phyloP scores from a whole-genome alignment of 2,329 filamentous ascomycete species.

The Didymella exigua region DNA sequence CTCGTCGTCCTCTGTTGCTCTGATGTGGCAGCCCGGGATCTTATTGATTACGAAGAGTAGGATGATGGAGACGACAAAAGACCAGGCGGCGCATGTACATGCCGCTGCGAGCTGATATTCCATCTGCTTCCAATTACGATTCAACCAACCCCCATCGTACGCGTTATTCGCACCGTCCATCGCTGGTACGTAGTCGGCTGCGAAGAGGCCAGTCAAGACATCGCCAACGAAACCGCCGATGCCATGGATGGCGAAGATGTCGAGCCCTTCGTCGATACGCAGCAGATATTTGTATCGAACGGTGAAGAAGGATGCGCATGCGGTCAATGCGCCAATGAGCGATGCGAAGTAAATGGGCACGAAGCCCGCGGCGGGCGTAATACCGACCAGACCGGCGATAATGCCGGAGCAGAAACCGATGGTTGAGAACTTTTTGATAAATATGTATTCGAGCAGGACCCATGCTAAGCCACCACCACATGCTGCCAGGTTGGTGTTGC shows the following conservation, averaged over 20 bases:
- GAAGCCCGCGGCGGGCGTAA: constrained; percentile 64
- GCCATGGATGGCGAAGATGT: constrained; percentile 66
- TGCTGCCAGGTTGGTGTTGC: constrained; percentile 65
- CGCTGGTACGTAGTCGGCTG: constrained; percentile 55
- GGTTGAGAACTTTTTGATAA: constrained; percentile 57
- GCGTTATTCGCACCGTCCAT: constrained; percentile 58
- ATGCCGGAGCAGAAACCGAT: constrained; percentile 61
- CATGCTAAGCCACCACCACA: constrained; percentile 61
- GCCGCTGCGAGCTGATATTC: constrained; percentile 64
- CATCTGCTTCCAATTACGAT: constrained; percentile 61
- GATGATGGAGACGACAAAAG: constrained; percentile 59
- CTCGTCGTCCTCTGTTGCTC: constrained; percentile 62
- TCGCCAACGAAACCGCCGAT: constrained; percentile 64
- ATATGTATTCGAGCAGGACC: constrained; percentile 59
- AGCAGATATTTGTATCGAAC: constrained; percentile 58
- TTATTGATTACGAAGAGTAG: constrained; percentile 63
- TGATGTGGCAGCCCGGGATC: constrained; percentile 63
- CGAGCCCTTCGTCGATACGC: constrained; percentile 62
- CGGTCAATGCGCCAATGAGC: constrained; percentile 60
- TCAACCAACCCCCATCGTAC: constrained; percentile 58
- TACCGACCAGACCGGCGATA: constrained; percentile 63
- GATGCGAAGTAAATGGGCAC: constrained; percentile 59
- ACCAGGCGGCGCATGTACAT: constrained; percentile 61
- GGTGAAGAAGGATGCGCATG: constrained; percentile 54
- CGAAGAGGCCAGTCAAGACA: constrained; percentile 64